Conservation (phyloP, 2,329 filamentous ascomycete genomes). For the Teratosphaeria viscida region DNA sequence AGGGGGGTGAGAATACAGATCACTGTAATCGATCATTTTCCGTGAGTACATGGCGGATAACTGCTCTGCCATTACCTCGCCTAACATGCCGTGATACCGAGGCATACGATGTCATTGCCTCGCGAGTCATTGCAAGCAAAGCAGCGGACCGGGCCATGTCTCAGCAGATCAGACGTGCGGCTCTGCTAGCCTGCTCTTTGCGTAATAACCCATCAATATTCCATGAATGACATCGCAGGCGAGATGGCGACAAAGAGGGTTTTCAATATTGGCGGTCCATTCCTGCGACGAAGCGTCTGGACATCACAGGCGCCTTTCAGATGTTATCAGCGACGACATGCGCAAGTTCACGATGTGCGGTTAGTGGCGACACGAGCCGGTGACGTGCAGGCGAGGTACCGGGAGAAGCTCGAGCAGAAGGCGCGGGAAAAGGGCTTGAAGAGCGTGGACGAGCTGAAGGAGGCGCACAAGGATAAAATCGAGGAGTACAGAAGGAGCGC, state of each 20-base stretch:
- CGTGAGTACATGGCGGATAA: neutral
- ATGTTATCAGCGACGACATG: slow-evolving; percentile 64
- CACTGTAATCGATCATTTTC: neutral
- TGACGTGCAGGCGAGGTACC: slow-evolving; percentile 69
- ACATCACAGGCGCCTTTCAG: slow-evolving; percentile 15
- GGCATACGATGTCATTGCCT: neutral
- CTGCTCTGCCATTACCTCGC: neutral
- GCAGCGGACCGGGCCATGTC: too few species aligned
- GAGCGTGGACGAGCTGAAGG: slow-evolving; percentile 65
- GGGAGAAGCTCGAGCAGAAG: slow-evolving; percentile 71
- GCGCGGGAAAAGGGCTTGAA: slow-evolving; percentile 60
- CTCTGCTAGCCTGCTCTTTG: neutral
- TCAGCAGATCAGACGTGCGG: neutral
- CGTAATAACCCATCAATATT: neutral
- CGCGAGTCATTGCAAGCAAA: neutral
- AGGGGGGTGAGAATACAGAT: neutral
- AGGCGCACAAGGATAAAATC: slow-evolving; percentile 80
- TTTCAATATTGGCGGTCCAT: slow-evolving; percentile 1
- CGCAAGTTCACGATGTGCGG: slow-evolving; percentile 82
- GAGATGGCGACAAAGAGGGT: neutral
- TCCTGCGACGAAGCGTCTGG: slow-evolving; percentile 14
- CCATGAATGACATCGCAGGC: neutral
- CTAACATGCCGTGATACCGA: neutral
- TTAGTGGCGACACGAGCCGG: slow-evolving; percentile 72
- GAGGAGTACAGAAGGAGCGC: slow-evolving; percentile 57